Base-by-base conservation (phyloP, 106 monocot genomes). In the Dendrobium catenatum region DNA sequence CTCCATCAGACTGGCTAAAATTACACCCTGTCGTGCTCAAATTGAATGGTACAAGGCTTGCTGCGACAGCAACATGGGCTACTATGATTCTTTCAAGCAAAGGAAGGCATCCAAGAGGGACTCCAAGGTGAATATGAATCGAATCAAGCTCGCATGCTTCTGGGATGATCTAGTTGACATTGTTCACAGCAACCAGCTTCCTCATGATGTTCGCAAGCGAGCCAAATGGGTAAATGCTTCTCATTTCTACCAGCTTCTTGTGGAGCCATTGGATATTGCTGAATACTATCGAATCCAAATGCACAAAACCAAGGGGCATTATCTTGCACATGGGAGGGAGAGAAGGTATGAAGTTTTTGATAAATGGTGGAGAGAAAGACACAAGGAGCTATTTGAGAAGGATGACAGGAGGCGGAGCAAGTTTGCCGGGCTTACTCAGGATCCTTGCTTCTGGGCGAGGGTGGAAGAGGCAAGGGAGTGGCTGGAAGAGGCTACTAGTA, bases 41-140 rank as follows among this genome's bases (percentile, higher is more conserved):
- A 86, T 91, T 6, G 90, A 91, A 73, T 91, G 90, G 90, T 91
- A 91, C 84, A 90, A 90, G 81, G 79, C 83, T 22, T 68, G 40
- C 27, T 90, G 81, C 42, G 88, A 91, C 40, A 55, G 80, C 20
- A 77, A 88, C 48, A 84, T 66, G 37, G 88, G 90, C 51, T 91
- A 91, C 86, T 91, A 91, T 18, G 90, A 91, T 78, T 61, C 88
- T 0, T 91, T 86, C 86, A 91, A 88, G 83, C 76, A 66, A 26
- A 77, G 88, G 68, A 55, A 55, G 13, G 51, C 81, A 4, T 73
- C 73, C 11, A 73, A 73, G 84, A 85, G 82, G 72, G 87, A 84
- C 27, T 26, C 49, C 26, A 85, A 73, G 73, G 86, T 76, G 15
- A 90, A 90, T 81, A 78, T 88, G 84, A 82, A 88, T 80, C 82